Evolutionary conservation across 139 green algal genomes (phyloP).

Genomic region (Bryopsis sp.): DNA sequence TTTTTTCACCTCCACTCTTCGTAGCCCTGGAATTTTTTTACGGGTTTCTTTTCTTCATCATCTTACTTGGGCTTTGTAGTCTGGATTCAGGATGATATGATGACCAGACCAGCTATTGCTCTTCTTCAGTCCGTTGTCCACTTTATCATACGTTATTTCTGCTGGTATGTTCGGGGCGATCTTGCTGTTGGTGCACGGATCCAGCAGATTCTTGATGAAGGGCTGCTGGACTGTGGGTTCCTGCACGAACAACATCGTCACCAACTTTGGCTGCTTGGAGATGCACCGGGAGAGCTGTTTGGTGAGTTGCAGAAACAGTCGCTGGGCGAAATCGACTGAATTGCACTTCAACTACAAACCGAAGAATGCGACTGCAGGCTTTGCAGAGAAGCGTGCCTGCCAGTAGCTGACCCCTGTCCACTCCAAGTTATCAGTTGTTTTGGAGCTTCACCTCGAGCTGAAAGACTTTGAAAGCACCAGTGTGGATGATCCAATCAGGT

Average conservation of each 20-base stretch:
- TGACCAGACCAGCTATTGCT: slow-evolving; percentile 65
- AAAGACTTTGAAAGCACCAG: slow-evolving; percentile 15
- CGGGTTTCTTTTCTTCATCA: not conserved
- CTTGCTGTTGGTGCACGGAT: slow-evolving; percentile 76
- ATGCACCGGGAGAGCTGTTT: not conserved
- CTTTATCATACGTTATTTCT: slow-evolving; percentile 72
- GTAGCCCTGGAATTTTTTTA: not conserved
- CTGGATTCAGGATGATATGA: slow-evolving; percentile 72
- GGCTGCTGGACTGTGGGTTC: slow-evolving; percentile 41
- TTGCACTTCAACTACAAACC: too few relatives aligned
- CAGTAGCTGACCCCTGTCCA: too few relatives aligned
- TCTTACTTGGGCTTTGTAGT: slow-evolving; percentile 47
- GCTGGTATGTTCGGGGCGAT: slow-evolving; percentile 75
- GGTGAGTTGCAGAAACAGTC: too few relatives aligned
- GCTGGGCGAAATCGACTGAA: too few relatives aligned
- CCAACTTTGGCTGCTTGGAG: not conserved
- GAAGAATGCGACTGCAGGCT: too few relatives aligned
- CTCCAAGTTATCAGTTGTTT: too few relatives aligned
- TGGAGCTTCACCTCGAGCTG: slow-evolving; percentile 8
- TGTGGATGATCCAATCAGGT: slow-evolving; percentile 20
- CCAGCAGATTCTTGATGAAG: slow-evolving; percentile 62
- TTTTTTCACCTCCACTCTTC: not conserved
- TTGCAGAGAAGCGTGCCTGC: too few relatives aligned
- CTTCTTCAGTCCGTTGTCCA: slow-evolving; percentile 61
- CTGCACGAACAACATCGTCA: slow-evolving; percentile 8